Evolutionary conservation across 768 basidiomycete genomes (phyloP).

Genomic region (Rhodotorula babjevae): DNA sequence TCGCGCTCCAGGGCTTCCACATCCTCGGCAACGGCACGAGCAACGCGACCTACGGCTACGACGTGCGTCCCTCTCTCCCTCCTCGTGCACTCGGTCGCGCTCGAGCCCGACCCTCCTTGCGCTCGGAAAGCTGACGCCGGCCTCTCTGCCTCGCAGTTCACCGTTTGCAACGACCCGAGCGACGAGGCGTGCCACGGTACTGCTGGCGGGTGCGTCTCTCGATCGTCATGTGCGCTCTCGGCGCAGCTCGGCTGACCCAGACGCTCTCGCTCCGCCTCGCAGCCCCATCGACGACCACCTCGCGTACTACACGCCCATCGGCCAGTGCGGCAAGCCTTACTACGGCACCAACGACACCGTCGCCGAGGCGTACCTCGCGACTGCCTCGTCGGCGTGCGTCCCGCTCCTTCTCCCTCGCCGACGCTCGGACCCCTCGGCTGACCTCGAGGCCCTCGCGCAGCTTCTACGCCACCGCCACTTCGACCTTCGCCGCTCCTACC

Average conservation of each 20-base stretch:
- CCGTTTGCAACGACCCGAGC: conserved; percentile 19
- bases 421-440: background rate
- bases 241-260: background rate
- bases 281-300: conserved; percentile 15
- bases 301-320: conserved; percentile 32
- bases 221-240: too few species aligned
- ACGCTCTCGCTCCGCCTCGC: background rate
- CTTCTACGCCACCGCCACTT: conserved; percentile 34
- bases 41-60: conserved; percentile 41
- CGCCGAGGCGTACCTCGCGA: conserved; percentile 8
- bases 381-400: conserved; percentile 17
- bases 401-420: background rate
- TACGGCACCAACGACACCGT: conserved; percentile 15
- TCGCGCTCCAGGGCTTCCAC: conserved; percentile 42
- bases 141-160: conserved; percentile 11
- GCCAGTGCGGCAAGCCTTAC: conserved; percentile 13
- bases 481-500: conserved; percentile 25
- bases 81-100: too few species aligned
- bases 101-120: too few species aligned
- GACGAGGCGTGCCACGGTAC: conserved; percentile 37
- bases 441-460: background rate
- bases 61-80: conserved; percentile 14
- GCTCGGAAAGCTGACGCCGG: too few species aligned
- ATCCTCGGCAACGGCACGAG: conserved; percentile 33
- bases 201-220: conserved; percentile 8